A percentile compares a stretch with the other conserved stretches of the same genome.
phyloP scores from a whole-genome alignment of 2,329 filamentous ascomycete genomes.

The Colletotrichum filicis region DNA sequence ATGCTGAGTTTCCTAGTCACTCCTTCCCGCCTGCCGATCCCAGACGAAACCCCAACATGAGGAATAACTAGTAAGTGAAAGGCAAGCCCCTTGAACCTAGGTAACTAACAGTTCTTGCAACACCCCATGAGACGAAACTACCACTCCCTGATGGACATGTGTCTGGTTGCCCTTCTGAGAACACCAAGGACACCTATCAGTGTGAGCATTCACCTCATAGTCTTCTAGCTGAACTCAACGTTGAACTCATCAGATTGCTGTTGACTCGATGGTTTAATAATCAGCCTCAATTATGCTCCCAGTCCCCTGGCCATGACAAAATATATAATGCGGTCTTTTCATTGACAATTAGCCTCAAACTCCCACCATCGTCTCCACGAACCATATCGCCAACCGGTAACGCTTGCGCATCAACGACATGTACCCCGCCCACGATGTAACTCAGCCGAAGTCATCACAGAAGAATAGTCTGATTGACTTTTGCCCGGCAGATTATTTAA shows the following conservation, averaged over 20 bases:
- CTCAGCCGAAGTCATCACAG: background rate
- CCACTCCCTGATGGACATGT: background rate
- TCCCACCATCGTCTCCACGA: background rate
- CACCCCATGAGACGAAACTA: background rate
- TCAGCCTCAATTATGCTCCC: background rate
- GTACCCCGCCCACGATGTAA: background rate
- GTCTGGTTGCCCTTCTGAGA: too few species aligned
- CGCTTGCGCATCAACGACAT: background rate
- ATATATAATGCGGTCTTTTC: background rate
- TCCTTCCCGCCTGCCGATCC: too few species aligned
- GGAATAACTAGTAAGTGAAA: too few species aligned
- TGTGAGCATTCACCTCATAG: too few species aligned
- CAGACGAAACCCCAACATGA: slow-evolving; percentile 16
- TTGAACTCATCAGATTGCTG: too few species aligned
- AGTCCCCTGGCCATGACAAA: too few species aligned
- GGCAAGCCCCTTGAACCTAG: background rate
- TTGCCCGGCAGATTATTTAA: background rate
- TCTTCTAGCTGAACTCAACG: too few species aligned
- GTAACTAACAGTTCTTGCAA: background rate
- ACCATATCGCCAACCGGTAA: background rate
- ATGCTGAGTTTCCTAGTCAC: too few species aligned
- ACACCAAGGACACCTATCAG: too few species aligned
- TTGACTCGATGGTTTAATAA: background rate
- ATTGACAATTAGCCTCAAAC: background rate
- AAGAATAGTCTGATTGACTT: background rate